These are phyloP conservation scores for Penicillium psychrosexuale DNA, from an alignment of 2,329 filamentous ascomycete genomes.

Conservation along the genomic window DNA sequence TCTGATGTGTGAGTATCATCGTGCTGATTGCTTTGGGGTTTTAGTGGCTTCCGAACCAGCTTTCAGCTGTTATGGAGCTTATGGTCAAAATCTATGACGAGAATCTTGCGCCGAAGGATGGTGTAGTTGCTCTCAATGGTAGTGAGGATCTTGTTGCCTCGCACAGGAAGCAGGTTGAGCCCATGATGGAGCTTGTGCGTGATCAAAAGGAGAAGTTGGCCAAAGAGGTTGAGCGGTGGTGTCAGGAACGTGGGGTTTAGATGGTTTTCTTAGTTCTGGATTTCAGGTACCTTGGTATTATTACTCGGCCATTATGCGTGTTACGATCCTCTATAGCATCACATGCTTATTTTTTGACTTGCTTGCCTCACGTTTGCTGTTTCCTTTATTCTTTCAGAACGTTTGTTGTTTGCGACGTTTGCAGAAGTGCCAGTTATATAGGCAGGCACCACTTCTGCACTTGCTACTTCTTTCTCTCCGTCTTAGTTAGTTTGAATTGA, in stretches of 20 bases:
- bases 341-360: too few relatives aligned
- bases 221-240: conserved; percentile 46
- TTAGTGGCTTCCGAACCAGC: conserved; percentile 49
- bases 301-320: too few relatives aligned
- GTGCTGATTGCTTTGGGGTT: neutral
- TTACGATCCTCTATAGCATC: too few relatives aligned
- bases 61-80: conserved; percentile 49
- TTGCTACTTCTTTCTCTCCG: too few relatives aligned
- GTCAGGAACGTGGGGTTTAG: conserved; percentile 44
- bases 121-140: conserved; percentile 10
- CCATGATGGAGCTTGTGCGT: conserved; percentile 37
- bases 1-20: neutral
- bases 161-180: conserved; percentile 38
- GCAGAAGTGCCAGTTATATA: too few relatives aligned
- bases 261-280: neutral
- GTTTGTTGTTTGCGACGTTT: too few relatives aligned
- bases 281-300: neutral
- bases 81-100: conserved; percentile 47
- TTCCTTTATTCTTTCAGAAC: too few relatives aligned
- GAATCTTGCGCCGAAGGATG: conserved; percentile 36
- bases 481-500: too few relatives aligned
- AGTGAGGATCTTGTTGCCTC: conserved; percentile 22
- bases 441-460: too few relatives aligned
- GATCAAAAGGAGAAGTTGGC: conserved; percentile 35
- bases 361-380: too few relatives aligned